phyloP scores from a whole-genome alignment of 352 stramenopile species.

The Phytophthora idaei region DNA sequence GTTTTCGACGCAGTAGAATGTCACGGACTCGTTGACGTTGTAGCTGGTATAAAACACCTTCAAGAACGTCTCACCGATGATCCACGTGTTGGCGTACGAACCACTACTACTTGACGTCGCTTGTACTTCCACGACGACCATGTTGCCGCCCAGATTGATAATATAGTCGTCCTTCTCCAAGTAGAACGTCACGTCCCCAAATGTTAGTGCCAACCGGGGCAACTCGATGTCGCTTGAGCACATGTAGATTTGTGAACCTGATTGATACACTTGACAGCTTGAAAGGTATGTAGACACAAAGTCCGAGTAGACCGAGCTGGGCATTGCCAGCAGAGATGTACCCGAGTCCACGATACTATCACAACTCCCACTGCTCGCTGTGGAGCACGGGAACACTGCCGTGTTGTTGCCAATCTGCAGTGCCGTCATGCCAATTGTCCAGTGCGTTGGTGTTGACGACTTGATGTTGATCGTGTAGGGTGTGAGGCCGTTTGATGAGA shows the following conservation, averaged over 20 bases:
- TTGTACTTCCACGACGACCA: conserved; percentile 51
- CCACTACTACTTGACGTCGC: conserved; percentile 38
- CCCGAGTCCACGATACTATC: conserved; percentile 69
- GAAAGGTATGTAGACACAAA: conserved; percentile 58
- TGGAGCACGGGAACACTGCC: conserved; percentile 49
- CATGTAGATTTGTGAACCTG: conserved; percentile 52
- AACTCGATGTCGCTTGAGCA: conserved; percentile 54
- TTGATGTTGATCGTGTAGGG: conserved; percentile 58
- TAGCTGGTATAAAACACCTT: conserved; percentile 78
- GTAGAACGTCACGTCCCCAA: conserved; percentile 64
- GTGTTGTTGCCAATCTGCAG: conserved; percentile 54
- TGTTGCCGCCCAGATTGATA: conserved; percentile 36
- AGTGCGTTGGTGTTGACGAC: conserved; percentile 49
- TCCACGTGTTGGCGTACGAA: conserved; percentile 63
- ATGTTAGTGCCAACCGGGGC: conserved; percentile 57
- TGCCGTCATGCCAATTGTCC: conserved; percentile 72
- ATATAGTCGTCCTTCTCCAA: conserved; percentile 68
- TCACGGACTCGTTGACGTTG: conserved; percentile 63
- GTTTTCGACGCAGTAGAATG: conserved; percentile 73
- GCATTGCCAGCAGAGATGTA: conserved; percentile 67
- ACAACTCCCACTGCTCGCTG: conserved; percentile 28
- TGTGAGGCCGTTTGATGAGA: conserved; percentile 48
- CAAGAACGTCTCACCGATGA: conserved; percentile 80
- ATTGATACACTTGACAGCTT: conserved; percentile 40
- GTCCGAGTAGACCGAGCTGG: conserved; percentile 39